These are phyloP conservation scores for Ambispora gerdemannii DNA, from an alignment of 192 early-diverging fungal genomes.

Conservation along the genomic window DNA sequence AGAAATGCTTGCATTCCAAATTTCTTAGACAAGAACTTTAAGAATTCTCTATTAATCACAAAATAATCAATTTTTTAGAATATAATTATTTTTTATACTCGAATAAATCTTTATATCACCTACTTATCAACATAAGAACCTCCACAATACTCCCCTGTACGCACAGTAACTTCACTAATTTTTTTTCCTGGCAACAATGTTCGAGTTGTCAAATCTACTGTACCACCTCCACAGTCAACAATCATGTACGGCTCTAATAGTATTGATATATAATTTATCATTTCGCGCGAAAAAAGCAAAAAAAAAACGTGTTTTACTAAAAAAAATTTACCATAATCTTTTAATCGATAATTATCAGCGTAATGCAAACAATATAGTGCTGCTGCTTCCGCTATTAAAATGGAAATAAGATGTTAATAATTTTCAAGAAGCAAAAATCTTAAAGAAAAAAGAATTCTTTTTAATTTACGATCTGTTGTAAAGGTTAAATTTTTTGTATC, in stretches of 20 bases:
- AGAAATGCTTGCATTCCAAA: neutral
- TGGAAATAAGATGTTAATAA: neutral
- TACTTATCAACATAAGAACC: slow-evolving; percentile 3
- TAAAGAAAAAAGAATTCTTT: no score
- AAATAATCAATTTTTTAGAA: neutral
- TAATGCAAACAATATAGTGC: slow-evolving; percentile 17
- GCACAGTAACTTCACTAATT: slow-evolving; percentile 10
- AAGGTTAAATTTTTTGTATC: neutral
- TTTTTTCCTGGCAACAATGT: neutral
- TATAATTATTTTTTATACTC: neutral
- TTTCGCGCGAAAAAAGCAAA: neutral
- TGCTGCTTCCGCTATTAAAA: slow-evolving; percentile 24
- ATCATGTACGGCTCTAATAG: slow-evolving; percentile 22
- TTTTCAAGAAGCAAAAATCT: neutral
- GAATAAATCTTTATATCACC: neutral
- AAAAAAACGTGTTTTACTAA: neutral
- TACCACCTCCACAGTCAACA: slow-evolving; percentile 33
- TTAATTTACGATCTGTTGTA: neutral
- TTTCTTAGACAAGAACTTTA: slow-evolving; percentile 4
- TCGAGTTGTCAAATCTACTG: slow-evolving; percentile 34
- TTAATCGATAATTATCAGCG: neutral
- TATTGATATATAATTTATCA: neutral
- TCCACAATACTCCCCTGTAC: slow-evolving; percentile 18
- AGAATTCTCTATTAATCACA: slow-evolving; percentile 1
- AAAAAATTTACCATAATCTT: neutral